These are phyloP conservation scores for Plasmodium billcollinsi DNA, from an alignment of 169 alveolate species.

Conservation along the genomic window DNA sequence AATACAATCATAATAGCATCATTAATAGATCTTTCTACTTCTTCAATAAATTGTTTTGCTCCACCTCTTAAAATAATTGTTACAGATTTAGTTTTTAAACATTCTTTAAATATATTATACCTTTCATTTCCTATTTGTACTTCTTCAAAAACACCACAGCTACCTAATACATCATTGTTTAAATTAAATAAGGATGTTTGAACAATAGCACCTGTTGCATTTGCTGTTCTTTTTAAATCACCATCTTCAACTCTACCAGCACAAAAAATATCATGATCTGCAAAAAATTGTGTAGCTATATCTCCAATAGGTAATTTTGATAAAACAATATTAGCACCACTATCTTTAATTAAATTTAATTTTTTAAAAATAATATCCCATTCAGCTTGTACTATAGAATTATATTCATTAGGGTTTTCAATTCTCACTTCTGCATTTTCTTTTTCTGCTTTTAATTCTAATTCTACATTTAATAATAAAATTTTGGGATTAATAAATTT, in stretches of 20 bases:
- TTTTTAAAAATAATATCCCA: conserved; percentile 97
- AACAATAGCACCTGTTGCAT: conserved; percentile 97
- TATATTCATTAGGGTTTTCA: conserved; percentile 94
- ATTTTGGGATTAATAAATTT: conserved; percentile 95
- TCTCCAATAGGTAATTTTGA: conserved; percentile 99
- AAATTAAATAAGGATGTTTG: conserved; percentile 96
- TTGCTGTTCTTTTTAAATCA: conserved; percentile 94
- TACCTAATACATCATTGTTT: conserved; percentile 93
- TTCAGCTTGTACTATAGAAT: conserved; percentile 98
- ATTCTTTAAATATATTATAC: conserved; percentile 95
- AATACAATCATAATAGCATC: conserved; percentile 98
- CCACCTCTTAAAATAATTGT: conserved; percentile 98
- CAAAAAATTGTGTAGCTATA: conserved; percentile 99
- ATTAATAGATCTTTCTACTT: conserved; percentile 97
- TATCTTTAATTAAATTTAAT: conserved; percentile 92
- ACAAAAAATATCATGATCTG: conserved; percentile 95
- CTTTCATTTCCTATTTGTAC: conserved; percentile 97
- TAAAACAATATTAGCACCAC: conserved; percentile 96
- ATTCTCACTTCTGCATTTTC: conserved; percentile 99
- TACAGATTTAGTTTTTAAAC: conserved; percentile 93
- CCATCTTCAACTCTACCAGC: conserved; percentile 98
- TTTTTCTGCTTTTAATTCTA: conserved; percentile 98
- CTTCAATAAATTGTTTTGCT: conserved; percentile 98
- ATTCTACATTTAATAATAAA: conserved; percentile 94
- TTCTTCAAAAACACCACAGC: conserved; percentile 97